Conservation (phyloP, 441 rosid species). For the Brassica hybrid region DNA sequence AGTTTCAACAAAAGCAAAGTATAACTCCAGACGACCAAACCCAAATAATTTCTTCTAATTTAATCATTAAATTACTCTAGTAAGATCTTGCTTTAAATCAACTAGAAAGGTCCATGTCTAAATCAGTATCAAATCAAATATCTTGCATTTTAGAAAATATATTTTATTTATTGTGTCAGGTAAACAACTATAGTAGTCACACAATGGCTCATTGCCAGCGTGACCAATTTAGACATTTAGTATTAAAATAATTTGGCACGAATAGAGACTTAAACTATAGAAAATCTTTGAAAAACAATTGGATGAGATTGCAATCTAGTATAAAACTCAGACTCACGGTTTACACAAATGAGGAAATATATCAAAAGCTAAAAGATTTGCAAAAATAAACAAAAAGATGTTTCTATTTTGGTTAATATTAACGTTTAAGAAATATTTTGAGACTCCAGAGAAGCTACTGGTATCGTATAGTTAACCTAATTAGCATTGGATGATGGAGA, state of each 20-base stretch:
- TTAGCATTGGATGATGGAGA: constrained; percentile 9
- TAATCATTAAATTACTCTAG: constrained; percentile 19
- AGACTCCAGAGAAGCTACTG: background rate
- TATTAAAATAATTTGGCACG: constrained; percentile 26
- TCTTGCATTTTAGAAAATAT: constrained; percentile 19
- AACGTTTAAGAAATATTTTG: background rate
- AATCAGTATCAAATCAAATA: constrained; percentile 26
- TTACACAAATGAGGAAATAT: background rate
- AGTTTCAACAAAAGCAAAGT: constrained; percentile 8
- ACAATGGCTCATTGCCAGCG: constrained; percentile 29
- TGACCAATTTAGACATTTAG: constrained; percentile 20
- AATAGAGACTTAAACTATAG: constrained; percentile 3
- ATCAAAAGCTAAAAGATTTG: background rate
- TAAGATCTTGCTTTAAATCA: constrained; percentile 33
- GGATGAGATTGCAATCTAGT: background rate
- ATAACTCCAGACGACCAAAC: constrained; percentile 8
- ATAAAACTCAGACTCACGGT: background rate
- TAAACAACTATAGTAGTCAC: constrained; percentile 27
- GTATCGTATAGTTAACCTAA: background rate
- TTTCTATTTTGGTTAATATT: background rate
- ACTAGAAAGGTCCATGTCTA: constrained; percentile 21
- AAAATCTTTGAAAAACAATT: background rate
- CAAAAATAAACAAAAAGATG: background rate
- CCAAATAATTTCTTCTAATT: background rate
- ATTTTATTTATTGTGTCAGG: constrained; percentile 5